Conservation (phyloP, 2,329 filamentous ascomycete genomes). For the Colletotrichum liaoningense region DNA sequence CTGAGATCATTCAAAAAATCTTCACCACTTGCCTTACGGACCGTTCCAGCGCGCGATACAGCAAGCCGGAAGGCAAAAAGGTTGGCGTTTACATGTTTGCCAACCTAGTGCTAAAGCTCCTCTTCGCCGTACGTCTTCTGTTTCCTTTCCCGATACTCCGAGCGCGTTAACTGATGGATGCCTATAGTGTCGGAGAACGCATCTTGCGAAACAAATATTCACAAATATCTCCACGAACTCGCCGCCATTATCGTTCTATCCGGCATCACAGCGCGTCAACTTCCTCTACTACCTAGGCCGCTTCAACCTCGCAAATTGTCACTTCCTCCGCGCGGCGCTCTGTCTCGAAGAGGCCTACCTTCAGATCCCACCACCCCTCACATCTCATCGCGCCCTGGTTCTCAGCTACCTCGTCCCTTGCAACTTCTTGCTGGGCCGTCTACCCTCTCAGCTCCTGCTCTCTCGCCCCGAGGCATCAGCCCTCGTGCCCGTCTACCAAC, state of each 20-base stretch:
- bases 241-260: conserved; percentile 83
- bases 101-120: conserved; percentile 87
- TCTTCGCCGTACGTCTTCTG: conserved; percentile 76
- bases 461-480: conserved; percentile 75
- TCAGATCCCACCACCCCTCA: conserved; percentile 71
- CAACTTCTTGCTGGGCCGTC: conserved; percentile 86
- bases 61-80: conserved; percentile 84
- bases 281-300: conserved; percentile 95
- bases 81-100: conserved; percentile 91
- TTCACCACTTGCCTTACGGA: conserved; percentile 93
- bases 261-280: conserved; percentile 87
- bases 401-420: conserved; percentile 85
- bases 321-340: conserved; percentile 81
- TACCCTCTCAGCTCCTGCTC: conserved; percentile 77
- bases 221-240: conserved; percentile 87
- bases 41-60: conserved; percentile 73
- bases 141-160: background rate
- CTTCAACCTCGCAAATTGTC: conserved; percentile 86
- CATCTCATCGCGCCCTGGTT: conserved; percentile 81
- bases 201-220: conserved; percentile 89
- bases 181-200: conserved; percentile 78
- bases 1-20: conserved; percentile 89
- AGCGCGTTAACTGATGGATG: background rate
- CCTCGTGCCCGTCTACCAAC: conserved; percentile 75
- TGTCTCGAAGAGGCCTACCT: conserved; percentile 84